phyloP scores from a whole-genome alignment of 345 rosid species.

The Populus deltoides region DNA sequence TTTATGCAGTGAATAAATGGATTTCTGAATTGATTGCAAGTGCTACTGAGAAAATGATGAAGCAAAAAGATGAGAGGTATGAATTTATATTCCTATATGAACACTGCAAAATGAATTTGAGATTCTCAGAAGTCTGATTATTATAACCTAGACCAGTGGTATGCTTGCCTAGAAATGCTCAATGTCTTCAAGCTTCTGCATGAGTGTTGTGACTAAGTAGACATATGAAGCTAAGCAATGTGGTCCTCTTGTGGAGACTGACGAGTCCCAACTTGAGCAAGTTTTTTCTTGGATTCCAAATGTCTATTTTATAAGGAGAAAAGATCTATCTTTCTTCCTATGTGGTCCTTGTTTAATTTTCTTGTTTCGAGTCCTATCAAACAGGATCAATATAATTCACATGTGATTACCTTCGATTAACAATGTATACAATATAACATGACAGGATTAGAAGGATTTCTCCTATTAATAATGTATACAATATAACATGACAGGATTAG shows the following conservation, averaged over 20 bases:
- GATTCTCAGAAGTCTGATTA: not conserved
- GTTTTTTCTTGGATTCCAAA: not conserved
- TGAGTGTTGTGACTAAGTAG: not conserved
- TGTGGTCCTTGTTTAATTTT: not conserved
- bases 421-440: constrained; percentile 14
- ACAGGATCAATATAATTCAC: not conserved
- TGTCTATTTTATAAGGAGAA: not conserved
- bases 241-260: too few relatives aligned
- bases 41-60: constrained; percentile 95
- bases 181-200: not conserved
- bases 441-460: constrained; percentile 68
- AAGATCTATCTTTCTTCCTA: not conserved
- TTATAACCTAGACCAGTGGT: not conserved
- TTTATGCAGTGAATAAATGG: constrained; percentile 79
- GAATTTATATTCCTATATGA: not conserved
- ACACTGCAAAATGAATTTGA: not conserved
- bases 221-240: not conserved
- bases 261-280: not conserved
- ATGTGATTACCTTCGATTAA: not conserved
- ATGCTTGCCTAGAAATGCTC: not conserved
- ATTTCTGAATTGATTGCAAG: constrained; percentile 75
- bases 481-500: constrained; percentile 59
- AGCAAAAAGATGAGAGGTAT: constrained; percentile 95
- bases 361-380: not conserved
- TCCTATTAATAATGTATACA: constrained; percentile 6